Conservation (phyloP, 148 eudicot species). For the Suaeda aralocaspica region DNA sequence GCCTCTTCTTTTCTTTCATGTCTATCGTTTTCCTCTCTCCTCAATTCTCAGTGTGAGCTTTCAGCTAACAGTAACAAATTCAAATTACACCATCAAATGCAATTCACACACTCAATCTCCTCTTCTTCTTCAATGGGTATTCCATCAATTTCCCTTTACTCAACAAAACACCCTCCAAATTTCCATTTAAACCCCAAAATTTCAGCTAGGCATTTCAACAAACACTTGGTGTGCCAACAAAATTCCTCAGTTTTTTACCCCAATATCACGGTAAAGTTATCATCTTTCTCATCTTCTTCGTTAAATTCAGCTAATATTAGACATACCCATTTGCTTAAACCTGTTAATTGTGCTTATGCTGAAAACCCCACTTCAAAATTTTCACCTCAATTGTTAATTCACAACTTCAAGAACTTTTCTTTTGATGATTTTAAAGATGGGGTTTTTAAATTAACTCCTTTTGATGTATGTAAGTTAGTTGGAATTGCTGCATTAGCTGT, state of each 20-base stretch:
- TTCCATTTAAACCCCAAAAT: conserved; percentile 11
- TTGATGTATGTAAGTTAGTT: conserved; percentile 45
- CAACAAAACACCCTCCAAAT: conserved; percentile 10
- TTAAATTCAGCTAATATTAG: conserved; percentile 15
- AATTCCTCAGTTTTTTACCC: conserved; percentile 14
- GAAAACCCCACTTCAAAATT: conserved; percentile 31
- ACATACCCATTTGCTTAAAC: conserved; percentile 21
- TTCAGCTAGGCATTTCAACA: conserved; percentile 66
- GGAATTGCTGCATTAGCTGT: conserved; percentile 35
- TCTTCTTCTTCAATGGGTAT: conserved; percentile 28
- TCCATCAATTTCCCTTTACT: conserved; percentile 26
- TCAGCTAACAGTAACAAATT: background rate
- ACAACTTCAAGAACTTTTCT: conserved; percentile 34
- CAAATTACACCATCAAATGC: background rate
- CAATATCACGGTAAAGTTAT: conserved; percentile 5
- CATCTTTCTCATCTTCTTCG: background rate
- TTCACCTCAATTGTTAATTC: conserved; percentile 20
- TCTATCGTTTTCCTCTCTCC: background rate
- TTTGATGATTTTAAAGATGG: conserved; percentile 39
- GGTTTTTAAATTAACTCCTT: conserved; percentile 43
- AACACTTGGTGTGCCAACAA: conserved; percentile 46
- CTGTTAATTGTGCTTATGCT: conserved; percentile 39
- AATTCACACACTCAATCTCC: background rate
- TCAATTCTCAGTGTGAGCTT: background rate
- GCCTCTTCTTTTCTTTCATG: background rate